These are phyloP conservation scores for Diaporthe citrichinensis DNA, from an alignment of 2,329 filamentous ascomycete species.

Conservation along the genomic window DNA sequence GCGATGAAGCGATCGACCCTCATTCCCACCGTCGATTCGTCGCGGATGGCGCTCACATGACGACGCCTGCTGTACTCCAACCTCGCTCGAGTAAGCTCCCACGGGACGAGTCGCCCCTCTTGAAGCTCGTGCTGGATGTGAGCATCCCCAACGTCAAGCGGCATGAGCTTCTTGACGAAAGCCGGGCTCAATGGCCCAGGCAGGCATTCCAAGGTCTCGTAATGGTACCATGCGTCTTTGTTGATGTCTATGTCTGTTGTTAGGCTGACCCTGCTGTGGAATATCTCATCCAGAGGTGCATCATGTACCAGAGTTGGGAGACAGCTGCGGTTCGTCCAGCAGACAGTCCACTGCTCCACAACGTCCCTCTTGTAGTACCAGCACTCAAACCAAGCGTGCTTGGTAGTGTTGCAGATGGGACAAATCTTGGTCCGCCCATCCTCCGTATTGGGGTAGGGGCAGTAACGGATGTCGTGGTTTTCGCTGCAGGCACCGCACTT, in stretches of 20 bases:
- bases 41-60: no score
- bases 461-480: neutral
- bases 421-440: neutral
- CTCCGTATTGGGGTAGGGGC: conserved; percentile 1
- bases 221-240: no score
- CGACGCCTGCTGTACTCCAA: neutral
- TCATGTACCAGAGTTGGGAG: neutral
- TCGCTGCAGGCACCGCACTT: neutral
- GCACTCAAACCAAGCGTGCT: conserved; percentile 1
- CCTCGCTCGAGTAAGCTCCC: neutral
- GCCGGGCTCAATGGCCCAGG: neutral
- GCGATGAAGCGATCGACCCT: no score
- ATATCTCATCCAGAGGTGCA: neutral
- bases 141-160: neutral
- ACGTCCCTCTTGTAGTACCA: neutral
- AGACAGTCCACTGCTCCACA: neutral
- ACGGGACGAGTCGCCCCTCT: neutral
- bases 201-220: neutral
- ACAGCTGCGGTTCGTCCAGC: neutral
- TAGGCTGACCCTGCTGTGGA: neutral
- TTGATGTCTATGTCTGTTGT: neutral
- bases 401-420: neutral
- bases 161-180: neutral
- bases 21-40: no score
- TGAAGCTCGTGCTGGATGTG: neutral